A percentile compares a stretch with the other conserved stretches of the same genome.
Evolutionary conservation across 2,329 filamentous ascomycete species (phyloP).

Genomic region (Cytospora leucostoma): DNA sequence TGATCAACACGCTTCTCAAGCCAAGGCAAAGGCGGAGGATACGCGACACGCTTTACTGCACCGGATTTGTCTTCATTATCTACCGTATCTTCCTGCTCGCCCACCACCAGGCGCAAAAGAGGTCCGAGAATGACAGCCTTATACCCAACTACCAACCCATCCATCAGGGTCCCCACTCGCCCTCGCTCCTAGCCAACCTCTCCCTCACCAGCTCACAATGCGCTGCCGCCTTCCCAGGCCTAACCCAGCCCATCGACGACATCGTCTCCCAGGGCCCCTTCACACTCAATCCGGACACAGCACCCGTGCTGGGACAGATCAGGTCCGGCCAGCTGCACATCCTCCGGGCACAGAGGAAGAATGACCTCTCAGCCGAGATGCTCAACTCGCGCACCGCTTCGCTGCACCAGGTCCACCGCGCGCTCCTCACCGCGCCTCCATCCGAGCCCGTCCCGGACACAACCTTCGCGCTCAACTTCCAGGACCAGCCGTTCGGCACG

Average conservation of each 20-base stretch:
- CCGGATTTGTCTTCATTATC: conserved; percentile 29
- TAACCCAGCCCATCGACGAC: conserved; percentile 49
- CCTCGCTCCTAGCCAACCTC: conserved; percentile 37
- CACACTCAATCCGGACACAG: conserved; percentile 40
- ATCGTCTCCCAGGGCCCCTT: conserved; percentile 48
- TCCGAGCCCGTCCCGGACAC: conserved; percentile 49
- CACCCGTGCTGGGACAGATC: conserved; percentile 46
- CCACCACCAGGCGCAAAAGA: neutral
- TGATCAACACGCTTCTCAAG: conserved; percentile 30
- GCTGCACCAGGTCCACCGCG: conserved; percentile 55
- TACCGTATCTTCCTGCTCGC: conserved; percentile 34
- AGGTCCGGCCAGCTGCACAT: conserved; percentile 48
- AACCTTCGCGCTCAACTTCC: conserved; percentile 53
- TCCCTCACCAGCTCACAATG: conserved; percentile 48
- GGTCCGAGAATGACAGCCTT: neutral
- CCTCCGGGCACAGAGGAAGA: conserved; percentile 43
- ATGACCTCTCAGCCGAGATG: conserved; percentile 48
- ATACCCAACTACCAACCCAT: neutral
- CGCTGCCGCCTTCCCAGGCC: conserved; percentile 45
- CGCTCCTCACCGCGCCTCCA: conserved; percentile 50
- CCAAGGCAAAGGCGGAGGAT: conserved; percentile 30
- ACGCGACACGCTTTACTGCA: conserved; percentile 29
- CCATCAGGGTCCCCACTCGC: conserved; percentile 13
- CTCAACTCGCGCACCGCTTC: conserved; percentile 51
- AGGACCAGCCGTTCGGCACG: conserved; percentile 48